Evolutionary conservation across 1,284 basidiomycete genomes (phyloP).

Genomic region (Bondarzewia mesenterica): DNA sequence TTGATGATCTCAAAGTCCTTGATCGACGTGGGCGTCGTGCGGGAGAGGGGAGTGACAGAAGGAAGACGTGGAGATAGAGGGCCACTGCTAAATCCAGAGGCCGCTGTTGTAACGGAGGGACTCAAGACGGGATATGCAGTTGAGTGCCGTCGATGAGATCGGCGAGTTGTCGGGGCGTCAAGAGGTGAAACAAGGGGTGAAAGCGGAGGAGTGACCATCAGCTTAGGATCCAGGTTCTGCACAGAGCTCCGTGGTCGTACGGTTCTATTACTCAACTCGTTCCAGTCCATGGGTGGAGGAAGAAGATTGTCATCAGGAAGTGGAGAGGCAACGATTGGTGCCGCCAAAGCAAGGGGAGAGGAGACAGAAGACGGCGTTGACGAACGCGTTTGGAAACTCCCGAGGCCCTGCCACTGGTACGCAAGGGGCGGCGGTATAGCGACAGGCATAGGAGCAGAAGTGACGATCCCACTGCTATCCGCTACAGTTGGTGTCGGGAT

Average conservation of each 20-base stretch:
- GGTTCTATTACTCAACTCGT: conserved; percentile 32
- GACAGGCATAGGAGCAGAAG: conserved; percentile 2
- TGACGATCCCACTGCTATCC: conserved; percentile 9
- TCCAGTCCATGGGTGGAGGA: conserved; percentile 55
- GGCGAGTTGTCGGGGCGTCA: conserved; percentile 43
- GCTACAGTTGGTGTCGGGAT: conserved; percentile 26
- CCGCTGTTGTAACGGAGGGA: conserved; percentile 1
- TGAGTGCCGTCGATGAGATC: conserved; percentile 62
- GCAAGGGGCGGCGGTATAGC: conserved; percentile 14
- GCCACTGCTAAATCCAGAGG: conserved; percentile 25
- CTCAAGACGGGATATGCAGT: conserved; percentile 52
- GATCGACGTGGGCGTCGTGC: conserved; percentile 86
- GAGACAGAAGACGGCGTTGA: conserved; percentile 81
- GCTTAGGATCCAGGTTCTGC: conserved; percentile 52
- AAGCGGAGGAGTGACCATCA: conserved; percentile 47
- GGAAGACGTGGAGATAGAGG: conserved; percentile 24
- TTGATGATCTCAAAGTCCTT: conserved; percentile 99
- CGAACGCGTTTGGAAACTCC: conserved; percentile 59
- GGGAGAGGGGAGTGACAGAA: conserved; percentile 64
- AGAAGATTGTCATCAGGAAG: conserved; percentile 44
- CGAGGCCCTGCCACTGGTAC: conserved; percentile 34
- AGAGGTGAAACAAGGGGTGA: conserved; percentile 62
- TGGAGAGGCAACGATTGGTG: conserved; percentile 67
- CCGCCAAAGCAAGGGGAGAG: conserved; percentile 73
- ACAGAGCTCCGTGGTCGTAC: conserved; percentile 55